These are phyloP conservation scores for Xerocomus brunneocitrinus DNA, from an alignment of 768 basidiomycete genomes.

Conservation along the genomic window DNA sequence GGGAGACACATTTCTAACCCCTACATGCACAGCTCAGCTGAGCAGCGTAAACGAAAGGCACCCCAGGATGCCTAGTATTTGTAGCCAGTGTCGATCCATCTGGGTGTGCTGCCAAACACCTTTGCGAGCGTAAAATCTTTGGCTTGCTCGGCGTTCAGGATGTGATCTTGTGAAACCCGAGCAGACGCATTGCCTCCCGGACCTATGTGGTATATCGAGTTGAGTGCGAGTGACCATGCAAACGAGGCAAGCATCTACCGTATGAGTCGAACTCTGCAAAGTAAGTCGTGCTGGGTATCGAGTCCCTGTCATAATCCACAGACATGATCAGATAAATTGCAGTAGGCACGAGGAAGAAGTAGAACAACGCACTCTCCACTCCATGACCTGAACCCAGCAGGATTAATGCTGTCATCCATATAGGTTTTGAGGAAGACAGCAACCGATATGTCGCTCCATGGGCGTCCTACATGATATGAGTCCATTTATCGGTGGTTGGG, in stretches of 20 bases:
- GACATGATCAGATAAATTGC: neutral
- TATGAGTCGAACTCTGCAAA: constrained; percentile 55
- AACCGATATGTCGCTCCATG: constrained; percentile 58
- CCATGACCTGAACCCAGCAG: constrained; percentile 49
- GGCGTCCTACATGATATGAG: constrained; percentile 32
- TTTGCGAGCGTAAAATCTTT: constrained; percentile 39
- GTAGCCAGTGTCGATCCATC: constrained; percentile 56
- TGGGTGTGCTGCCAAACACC: constrained; percentile 47
- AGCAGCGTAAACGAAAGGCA: neutral
- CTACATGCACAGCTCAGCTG: neutral
- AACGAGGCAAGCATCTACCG: constrained; percentile 29
- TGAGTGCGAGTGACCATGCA: neutral
- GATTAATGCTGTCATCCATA: constrained; percentile 54
- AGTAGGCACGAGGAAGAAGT: neutral
- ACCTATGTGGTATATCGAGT: constrained; percentile 29
- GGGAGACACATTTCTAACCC: neutral
- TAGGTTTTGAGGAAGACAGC: constrained; percentile 50
- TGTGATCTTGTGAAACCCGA: constrained; percentile 44
- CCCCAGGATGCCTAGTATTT: constrained; percentile 1
- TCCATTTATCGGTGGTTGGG: neutral
- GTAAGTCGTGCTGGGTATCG: constrained; percentile 50
- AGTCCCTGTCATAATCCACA: constrained; percentile 42
- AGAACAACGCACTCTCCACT: constrained; percentile 13
- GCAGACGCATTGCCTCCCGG: constrained; percentile 47
- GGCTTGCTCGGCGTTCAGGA: constrained; percentile 31